Conservation (phyloP, 2,329 filamentous ascomycete species). For the Neofusicoccum laricinum region DNA sequence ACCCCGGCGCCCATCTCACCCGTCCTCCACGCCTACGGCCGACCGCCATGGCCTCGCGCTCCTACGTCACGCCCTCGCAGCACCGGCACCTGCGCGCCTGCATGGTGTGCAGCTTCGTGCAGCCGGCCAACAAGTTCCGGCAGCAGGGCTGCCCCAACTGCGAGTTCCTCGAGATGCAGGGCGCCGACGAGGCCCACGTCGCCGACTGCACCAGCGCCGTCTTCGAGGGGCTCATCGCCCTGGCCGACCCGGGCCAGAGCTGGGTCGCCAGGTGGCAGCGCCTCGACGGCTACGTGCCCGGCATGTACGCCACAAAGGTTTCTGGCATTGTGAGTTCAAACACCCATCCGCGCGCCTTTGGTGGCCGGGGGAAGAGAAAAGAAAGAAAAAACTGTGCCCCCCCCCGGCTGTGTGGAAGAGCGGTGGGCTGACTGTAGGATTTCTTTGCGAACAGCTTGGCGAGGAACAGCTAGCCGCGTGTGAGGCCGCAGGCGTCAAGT, state of each 20-base stretch:
- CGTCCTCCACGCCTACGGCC: neutral
- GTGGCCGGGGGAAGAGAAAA: too few relatives aligned
- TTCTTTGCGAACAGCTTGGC: constrained; percentile 42
- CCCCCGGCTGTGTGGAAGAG: too few relatives aligned
- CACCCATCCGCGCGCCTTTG: too few relatives aligned
- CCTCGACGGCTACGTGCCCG: constrained; percentile 80
- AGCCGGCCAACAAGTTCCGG: constrained; percentile 77
- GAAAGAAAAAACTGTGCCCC: too few relatives aligned
- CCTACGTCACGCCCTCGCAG: constrained; percentile 64
- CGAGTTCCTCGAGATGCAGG: constrained; percentile 83
- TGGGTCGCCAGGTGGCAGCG: constrained; percentile 99
- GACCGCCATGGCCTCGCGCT: neutral
- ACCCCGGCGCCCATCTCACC: neutral
- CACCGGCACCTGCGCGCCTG: constrained; percentile 89
- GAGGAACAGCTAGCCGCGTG: constrained; percentile 55
- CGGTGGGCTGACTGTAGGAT: neutral
- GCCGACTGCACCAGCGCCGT: constrained; percentile 94
- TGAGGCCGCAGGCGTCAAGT: constrained; percentile 60
- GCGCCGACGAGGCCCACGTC: constrained; percentile 70
- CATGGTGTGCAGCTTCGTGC: constrained; percentile 97
- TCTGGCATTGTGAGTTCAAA: constrained; percentile 63
- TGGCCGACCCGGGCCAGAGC: constrained; percentile 76
- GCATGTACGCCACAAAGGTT: constrained; percentile 93
- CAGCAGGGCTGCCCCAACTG: constrained; percentile 93
- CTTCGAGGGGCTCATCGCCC: constrained; percentile 86